Conservation (phyloP, 257 asterid genomes). For the Primulina tabacum region DNA sequence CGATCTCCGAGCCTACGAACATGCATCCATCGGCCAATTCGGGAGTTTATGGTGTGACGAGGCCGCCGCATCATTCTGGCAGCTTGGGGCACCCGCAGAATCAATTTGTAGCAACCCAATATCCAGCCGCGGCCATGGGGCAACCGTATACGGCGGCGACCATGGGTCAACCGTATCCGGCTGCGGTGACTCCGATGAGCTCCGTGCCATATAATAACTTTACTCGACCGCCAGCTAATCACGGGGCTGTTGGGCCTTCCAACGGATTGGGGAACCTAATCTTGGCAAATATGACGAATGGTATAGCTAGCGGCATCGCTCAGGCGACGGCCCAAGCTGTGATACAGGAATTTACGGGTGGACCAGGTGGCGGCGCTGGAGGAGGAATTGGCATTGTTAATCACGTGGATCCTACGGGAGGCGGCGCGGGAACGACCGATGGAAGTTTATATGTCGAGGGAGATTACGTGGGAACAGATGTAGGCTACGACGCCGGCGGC, state of each 20-base stretch:
- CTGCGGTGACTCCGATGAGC: neutral
- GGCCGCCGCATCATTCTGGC: constrained; percentile 4
- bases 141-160: constrained; percentile 9
- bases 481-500: constrained; percentile 29
- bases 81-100: constrained; percentile 21
- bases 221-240: neutral
- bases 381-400: constrained; percentile 12
- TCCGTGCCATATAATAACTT: constrained; percentile 11
- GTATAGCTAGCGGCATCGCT: constrained; percentile 36
- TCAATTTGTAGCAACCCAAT: constrained; percentile 10
- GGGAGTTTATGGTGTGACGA: constrained; percentile 3
- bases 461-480: constrained; percentile 25
- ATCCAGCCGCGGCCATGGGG: constrained; percentile 12
- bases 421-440: constrained; percentile 13
- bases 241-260: constrained; percentile 19
- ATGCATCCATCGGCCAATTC: neutral
- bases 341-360: constrained; percentile 31
- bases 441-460: constrained; percentile 21
- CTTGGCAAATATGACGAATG: constrained; percentile 20
- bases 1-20: constrained; percentile 3
- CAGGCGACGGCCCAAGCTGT: constrained; percentile 36
- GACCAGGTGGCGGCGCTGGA: constrained; percentile 13
- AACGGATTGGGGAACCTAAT: constrained; percentile 29
- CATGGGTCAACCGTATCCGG: constrained; percentile 17
- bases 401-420: constrained; percentile 10